Evolutionary conservation across 768 basidiomycete genomes (phyloP), one percentile per base, ranked within the genome.

Genomic region (Pleurotus platypus): DNA sequence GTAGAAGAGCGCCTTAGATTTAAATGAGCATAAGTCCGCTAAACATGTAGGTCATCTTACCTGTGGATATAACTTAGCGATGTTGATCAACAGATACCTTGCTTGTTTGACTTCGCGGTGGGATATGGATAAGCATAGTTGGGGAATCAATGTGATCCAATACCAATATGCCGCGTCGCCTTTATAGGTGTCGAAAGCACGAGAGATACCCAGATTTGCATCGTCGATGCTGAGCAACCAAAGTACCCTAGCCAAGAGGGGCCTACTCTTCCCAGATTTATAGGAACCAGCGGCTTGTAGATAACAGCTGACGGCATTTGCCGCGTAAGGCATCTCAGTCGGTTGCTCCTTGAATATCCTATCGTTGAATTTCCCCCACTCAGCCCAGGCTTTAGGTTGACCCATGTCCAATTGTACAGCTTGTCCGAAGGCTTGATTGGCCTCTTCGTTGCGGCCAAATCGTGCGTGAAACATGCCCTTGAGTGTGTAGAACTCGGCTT

Each of bases 391-490:
- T 71, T 98, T 98, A 0, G 96, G 87, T 69, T 98, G 88, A 48
- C 78, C 78, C 83, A 97, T 90, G 68, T 99, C 97, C 70, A 98
- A 83, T 70, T 98, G 94, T 35, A 98, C 92, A 30, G 97, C 97
- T 72, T 92, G 92, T 6, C 92, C 91, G 69, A 98, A 98, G 15
- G 95, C 91, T 47, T 82, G 75, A 61, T 92, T 94, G 22, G 97
- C 94, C 5, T 98, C 96, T 3, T 97, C 93, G 61, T 84, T 83
- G 50, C 90, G 87, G 26, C 84, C 85, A 45, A 92, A 84, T 58
- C 90, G 86, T 46, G 94, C 90, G 62, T 96, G 87, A 76, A 99
- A 99, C 92, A 99, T 95, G 40, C 93, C 97, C 72, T 99, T 99
- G 67, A 98, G 76, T 3, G 95, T 98, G 71, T 93, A 93, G 73